phyloP scores from a whole-genome alignment of 495 filamentous ascomycete genomes.

The Cercophora newfieldiana region DNA sequence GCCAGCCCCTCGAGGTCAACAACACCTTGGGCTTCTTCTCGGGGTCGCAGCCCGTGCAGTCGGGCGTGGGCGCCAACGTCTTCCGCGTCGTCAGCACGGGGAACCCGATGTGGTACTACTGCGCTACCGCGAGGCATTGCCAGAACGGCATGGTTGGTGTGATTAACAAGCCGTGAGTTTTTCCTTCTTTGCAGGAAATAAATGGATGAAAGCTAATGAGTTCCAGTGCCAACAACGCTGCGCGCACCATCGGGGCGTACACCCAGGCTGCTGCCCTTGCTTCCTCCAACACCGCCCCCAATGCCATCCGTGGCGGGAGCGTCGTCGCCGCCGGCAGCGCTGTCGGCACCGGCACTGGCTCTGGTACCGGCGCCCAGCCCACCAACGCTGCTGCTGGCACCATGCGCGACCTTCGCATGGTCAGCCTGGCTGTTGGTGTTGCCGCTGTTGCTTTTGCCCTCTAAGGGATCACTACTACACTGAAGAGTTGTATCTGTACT shows the following conservation, averaged over 20 bases:
- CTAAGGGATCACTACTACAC: background rate
- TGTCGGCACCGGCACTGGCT: background rate
- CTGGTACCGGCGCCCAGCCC: background rate
- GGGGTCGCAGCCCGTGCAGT: background rate
- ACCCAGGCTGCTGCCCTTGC: background rate
- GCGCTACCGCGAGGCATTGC: conserved; percentile 23
- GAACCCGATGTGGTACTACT: conserved; percentile 28
- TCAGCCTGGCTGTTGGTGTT: background rate
- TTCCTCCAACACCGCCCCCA: conserved; percentile 4
- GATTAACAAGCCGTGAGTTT: conserved; percentile 20
- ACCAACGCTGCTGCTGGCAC: background rate
- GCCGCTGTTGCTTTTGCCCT: background rate
- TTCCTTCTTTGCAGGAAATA: background rate
- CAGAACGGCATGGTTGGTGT: conserved; percentile 27
- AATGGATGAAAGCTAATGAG: background rate
- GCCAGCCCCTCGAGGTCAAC: conserved; percentile 7
- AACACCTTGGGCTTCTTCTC: conserved; percentile 9
- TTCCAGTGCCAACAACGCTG: background rate
- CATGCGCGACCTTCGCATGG: background rate
- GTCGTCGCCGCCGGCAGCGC: background rate
- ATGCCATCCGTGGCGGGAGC: conserved; percentile 1
- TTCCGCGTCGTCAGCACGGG: conserved; percentile 20
- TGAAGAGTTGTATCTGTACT: background rate
- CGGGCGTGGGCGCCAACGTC: conserved; percentile 4
- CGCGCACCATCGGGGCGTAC: conserved; percentile 2